phyloP scores from a whole-genome alignment of 139 green algal genomes.

The Tetradesmus lagerheimii region DNA sequence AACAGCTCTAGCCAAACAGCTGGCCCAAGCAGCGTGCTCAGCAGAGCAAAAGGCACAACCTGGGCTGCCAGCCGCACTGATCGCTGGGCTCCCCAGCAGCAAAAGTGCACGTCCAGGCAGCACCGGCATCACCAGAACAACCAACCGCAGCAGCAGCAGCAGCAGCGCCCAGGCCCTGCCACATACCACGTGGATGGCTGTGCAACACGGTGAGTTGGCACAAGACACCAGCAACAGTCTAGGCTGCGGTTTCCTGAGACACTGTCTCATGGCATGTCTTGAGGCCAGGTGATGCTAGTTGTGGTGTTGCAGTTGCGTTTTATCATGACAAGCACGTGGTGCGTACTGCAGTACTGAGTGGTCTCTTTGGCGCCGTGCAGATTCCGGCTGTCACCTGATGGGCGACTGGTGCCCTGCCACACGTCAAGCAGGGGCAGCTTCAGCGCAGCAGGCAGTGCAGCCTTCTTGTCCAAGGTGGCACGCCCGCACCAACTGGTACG shows the following conservation, averaged over 20 bases:
- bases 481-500: constrained; percentile 17
- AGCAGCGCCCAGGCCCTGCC: not conserved
- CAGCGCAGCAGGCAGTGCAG: constrained; percentile 27
- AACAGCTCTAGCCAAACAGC: not conserved
- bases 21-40: not conserved
- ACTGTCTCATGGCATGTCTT: no score
- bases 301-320: no score
- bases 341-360: no score
- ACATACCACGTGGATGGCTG: not conserved
- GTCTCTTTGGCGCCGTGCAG: not conserved
- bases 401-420: not conserved
- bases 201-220: not conserved
- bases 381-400: constrained; percentile 10
- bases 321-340: no score
- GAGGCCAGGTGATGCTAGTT: no score
- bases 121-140: not conserved
- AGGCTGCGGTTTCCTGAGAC: not conserved
- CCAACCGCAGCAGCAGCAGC: not conserved
- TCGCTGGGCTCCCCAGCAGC: not conserved
- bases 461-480: constrained; percentile 6
- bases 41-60: not conserved
- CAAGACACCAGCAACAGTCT: not conserved
- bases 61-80: not conserved
- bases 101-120: not conserved
- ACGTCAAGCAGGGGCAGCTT: not conserved